Conservation (phyloP, 352 stramenopile species). For the Paralagenidium karlingii region DNA sequence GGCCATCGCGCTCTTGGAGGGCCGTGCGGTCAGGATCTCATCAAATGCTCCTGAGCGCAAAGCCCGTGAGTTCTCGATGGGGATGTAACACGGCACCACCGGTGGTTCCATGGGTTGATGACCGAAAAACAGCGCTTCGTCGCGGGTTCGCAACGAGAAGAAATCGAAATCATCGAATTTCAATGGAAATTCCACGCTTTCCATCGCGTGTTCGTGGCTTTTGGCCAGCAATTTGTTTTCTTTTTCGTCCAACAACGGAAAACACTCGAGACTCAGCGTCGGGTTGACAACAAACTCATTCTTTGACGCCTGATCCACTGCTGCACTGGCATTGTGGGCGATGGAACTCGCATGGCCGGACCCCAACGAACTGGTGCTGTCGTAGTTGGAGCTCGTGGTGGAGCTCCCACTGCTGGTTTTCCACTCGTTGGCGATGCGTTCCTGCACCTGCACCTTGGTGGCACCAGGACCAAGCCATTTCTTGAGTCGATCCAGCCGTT, state of each 20-base stretch:
- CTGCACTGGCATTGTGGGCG: conserved; percentile 1
- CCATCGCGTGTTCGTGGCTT: no score
- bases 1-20: neutral
- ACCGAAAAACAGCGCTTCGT: conserved; percentile 54
- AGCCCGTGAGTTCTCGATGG: conserved; percentile 21
- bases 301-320: conserved; percentile 3
- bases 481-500: conserved; percentile 37
- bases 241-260: conserved; percentile 50
- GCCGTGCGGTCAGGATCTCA: conserved; percentile 14
- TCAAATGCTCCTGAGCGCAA: conserved; percentile 30
- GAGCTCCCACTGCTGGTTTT: no score
- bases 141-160: conserved; percentile 41
- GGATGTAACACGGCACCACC: conserved; percentile 43
- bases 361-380: neutral
- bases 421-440: conserved; percentile 48
- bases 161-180: conserved; percentile 43
- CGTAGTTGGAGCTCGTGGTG: no score
- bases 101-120: conserved; percentile 41
- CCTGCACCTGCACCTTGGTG: conserved; percentile 35
- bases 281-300: neutral
- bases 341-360: neutral
- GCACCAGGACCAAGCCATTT: conserved; percentile 27
- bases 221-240: conserved; percentile 19
- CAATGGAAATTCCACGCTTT: conserved; percentile 28
- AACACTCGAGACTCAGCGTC: conserved; percentile 39